Conservation (phyloP, 768 basidiomycete species). For the Phlebiopsis flavidoalba region DNA sequence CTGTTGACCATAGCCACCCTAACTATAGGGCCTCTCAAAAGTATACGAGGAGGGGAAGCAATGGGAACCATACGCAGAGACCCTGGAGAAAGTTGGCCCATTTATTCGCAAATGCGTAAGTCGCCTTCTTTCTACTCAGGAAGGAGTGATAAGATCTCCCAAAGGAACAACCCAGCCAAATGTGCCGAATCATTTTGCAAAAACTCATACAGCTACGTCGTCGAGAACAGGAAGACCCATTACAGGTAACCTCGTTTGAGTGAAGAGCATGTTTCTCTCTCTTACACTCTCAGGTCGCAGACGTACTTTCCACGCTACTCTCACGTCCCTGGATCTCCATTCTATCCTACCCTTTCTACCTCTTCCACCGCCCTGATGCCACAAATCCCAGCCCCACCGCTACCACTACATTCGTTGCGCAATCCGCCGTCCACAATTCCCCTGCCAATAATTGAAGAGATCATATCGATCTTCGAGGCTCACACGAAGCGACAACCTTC, state of each 20-base stretch:
- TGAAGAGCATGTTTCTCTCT: too few species aligned
- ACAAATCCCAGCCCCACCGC: slow-evolving; percentile 68
- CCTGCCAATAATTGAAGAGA: slow-evolving; percentile 70
- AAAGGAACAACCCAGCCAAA: slow-evolving; percentile 69
- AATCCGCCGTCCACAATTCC: slow-evolving; percentile 61
- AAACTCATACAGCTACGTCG: slow-evolving; percentile 63
- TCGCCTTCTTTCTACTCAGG: neutral
- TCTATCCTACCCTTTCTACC: slow-evolving; percentile 56
- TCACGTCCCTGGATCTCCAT: slow-evolving; percentile 64
- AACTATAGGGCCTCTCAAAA: slow-evolving; percentile 58
- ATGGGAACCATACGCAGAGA: slow-evolving; percentile 53
- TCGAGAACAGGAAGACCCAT: slow-evolving; percentile 52
- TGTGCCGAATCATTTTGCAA: slow-evolving; percentile 79
- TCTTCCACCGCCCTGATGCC: slow-evolving; percentile 71
- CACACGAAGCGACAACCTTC: slow-evolving; percentile 53
- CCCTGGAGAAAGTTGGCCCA: slow-evolving; percentile 53
- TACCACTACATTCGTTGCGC: slow-evolving; percentile 51
- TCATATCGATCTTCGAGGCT: slow-evolving; percentile 56
- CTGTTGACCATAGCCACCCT: neutral
- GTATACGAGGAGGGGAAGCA: slow-evolving; percentile 61
- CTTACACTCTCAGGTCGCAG: slow-evolving; percentile 46
- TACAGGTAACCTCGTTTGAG: slow-evolving; percentile 39
- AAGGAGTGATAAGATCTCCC: neutral
- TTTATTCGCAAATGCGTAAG: slow-evolving; percentile 56
- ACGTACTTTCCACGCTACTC: slow-evolving; percentile 66